A percentile compares a stretch with the other conserved stretches of the same genome.
Conservation (phyloP, 305 asterid genomes). For the Monarda citriodora region DNA sequence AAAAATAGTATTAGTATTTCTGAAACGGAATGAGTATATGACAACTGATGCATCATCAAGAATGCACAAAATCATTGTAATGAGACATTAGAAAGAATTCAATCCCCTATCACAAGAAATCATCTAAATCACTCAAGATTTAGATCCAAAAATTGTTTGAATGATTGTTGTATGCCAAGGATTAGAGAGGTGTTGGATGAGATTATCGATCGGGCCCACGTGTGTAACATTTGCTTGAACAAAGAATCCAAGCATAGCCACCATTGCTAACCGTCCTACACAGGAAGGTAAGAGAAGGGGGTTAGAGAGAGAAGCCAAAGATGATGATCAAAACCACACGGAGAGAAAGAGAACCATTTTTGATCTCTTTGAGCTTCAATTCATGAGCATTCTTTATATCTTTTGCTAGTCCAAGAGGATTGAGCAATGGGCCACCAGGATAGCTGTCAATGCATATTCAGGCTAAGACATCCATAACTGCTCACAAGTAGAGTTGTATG, state of each 20-base stretch:
- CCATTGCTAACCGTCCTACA: conserved; percentile 90
- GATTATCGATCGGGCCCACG: conserved; percentile 89
- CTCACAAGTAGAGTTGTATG: too few relatives aligned
- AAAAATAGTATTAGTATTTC: too few relatives aligned
- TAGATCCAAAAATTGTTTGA: conserved; percentile 59
- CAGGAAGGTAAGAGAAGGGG: background rate
- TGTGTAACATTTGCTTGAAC: conserved; percentile 91
- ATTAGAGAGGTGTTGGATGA: conserved; percentile 79
- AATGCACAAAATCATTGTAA: conserved; percentile 9
- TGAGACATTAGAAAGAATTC: background rate
- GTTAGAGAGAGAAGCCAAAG: background rate
- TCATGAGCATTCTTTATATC: conserved; percentile 83
- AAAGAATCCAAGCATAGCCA: conserved; percentile 85
- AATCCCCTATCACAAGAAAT: conserved; percentile 3
- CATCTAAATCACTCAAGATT: conserved; percentile 30
- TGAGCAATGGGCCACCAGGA: conserved; percentile 91
- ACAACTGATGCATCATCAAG: background rate
- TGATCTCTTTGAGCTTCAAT: conserved; percentile 93
- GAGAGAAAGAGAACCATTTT: conserved; percentile 56
- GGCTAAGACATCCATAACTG: background rate
- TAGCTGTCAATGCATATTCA: conserved; percentile 41
- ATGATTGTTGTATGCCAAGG: conserved; percentile 94
- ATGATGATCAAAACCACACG: background rate
- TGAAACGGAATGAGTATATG: too few relatives aligned
- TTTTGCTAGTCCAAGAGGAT: conserved; percentile 91